Conservation (phyloP, 2,329 filamentous ascomycete species). For the Apiospora rasikravindrae region DNA sequence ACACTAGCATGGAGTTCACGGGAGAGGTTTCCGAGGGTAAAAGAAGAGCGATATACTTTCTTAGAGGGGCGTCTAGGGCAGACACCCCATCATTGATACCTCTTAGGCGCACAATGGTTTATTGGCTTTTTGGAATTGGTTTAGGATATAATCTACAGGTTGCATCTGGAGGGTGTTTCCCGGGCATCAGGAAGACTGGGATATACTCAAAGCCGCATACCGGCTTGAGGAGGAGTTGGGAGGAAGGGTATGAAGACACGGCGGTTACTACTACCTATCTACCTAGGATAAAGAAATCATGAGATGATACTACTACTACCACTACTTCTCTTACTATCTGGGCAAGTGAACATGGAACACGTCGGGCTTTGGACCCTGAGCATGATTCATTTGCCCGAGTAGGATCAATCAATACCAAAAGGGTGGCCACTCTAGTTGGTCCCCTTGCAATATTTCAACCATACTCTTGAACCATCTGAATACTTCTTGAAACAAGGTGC, state of each 20-base stretch:
- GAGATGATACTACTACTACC: neutral
- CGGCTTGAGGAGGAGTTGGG: constrained; percentile 1
- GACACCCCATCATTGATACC: constrained; percentile 12
- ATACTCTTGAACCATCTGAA: neutral
- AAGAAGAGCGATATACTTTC: constrained; percentile 15
- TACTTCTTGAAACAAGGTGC: neutral
- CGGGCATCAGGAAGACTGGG: neutral
- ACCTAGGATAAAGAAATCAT: constrained; percentile 4
- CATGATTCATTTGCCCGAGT: neutral
- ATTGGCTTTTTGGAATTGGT: neutral
- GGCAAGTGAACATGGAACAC: neutral
- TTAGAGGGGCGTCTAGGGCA: constrained; percentile 15
- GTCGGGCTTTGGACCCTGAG: neutral
- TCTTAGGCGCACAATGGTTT: constrained; percentile 14
- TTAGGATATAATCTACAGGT: constrained; percentile 16
- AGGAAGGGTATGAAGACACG: neutral
- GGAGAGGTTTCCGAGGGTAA: constrained; percentile 14
- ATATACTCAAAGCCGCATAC: neutral
- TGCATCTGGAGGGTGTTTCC: neutral
- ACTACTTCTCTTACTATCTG: neutral
- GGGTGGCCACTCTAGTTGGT: neutral
- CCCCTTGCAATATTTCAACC: neutral
- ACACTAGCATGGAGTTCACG: constrained; percentile 24
- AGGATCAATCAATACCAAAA: neutral
- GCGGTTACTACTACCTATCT: neutral